Conservation (phyloP, 768 basidiomycete species). For the Kwoniella bestiolae region DNA sequence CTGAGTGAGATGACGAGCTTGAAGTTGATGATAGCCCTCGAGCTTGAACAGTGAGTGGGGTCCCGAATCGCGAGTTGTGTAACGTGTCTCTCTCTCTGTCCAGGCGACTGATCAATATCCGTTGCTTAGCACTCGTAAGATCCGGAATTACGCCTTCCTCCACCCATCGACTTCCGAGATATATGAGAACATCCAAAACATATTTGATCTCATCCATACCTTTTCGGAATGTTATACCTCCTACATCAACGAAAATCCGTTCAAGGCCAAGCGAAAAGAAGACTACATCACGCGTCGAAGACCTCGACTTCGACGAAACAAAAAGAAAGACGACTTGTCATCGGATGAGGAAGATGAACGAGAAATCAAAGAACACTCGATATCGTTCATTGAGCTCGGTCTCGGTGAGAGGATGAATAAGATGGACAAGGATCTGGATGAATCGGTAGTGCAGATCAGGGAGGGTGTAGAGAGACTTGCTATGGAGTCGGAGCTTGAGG, state of each 20-base stretch:
- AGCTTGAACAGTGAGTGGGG: constrained; percentile 45
- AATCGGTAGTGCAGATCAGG: constrained; percentile 18
- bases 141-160: constrained; percentile 32
- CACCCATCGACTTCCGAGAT: constrained; percentile 28
- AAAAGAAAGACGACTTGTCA: neutral
- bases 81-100: no score
- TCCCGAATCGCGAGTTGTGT: no score
- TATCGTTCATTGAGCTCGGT: constrained; percentile 21
- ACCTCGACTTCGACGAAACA: neutral
- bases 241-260: neutral
- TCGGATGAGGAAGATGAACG: constrained; percentile 19
- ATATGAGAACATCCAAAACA: constrained; percentile 23
- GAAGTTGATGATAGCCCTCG: constrained; percentile 37
- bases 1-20: constrained; percentile 31
- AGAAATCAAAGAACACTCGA: neutral
- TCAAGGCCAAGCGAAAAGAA: neutral
- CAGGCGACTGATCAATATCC: no score
- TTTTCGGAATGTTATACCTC: constrained; percentile 17
- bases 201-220: constrained; percentile 26
- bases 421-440: constrained; percentile 23
- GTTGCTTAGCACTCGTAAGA: constrained; percentile 29
- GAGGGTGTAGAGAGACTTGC: constrained; percentile 29
- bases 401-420: constrained; percentile 9
- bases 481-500: constrained; percentile 4
- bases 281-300: constrained; percentile 6